Evolutionary conservation across 1,284 basidiomycete species (phyloP).

Genomic region (Ustilago crameri): DNA sequence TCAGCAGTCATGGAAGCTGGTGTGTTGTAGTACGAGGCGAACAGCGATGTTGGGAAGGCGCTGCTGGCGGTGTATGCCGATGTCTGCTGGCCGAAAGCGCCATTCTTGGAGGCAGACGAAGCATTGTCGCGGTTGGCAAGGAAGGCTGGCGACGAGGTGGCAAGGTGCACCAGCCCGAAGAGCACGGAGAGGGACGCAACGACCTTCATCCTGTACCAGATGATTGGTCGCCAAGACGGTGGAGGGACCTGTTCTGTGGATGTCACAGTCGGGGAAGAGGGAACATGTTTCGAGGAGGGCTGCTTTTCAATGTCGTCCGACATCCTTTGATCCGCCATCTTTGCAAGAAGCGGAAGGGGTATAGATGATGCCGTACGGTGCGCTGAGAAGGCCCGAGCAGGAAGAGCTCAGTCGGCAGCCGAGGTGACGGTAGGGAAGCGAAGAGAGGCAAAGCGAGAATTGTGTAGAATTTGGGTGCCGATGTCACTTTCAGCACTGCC

Average conservation of each 20-base stretch:
- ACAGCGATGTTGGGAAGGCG: constrained; percentile 65
- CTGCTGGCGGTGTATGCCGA: constrained; percentile 57
- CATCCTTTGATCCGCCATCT: constrained; percentile 14
- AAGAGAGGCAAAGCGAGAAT: not conserved
- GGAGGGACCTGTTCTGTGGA: not conserved
- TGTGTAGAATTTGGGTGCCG: too few relatives aligned
- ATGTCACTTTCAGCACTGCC: too few relatives aligned
- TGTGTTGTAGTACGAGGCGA: constrained; percentile 52
- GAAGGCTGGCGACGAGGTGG: constrained; percentile 22
- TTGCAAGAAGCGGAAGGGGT: not conserved
- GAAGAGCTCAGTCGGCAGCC: not conserved
- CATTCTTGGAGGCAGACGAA: not conserved
- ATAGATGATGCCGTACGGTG: constrained; percentile 7
- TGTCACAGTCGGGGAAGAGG: not conserved
- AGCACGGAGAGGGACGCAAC: constrained; percentile 21
- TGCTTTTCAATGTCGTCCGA: constrained; percentile 48
- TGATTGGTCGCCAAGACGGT: not conserved
- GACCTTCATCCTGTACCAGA: constrained; percentile 42
- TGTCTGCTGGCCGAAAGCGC: constrained; percentile 23
- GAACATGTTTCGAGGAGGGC: not conserved
- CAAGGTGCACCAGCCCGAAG: constrained; percentile 19
- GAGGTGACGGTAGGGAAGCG: constrained; percentile 1
- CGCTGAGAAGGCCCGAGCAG: not conserved
- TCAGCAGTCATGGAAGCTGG: constrained; percentile 50
- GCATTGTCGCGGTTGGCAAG: constrained; percentile 15